Evolutionary conservation across 805 yeast species (phyloP), one percentile per base, ranked within the genome.

Genomic region (Yamadazyma tumulicola): DNA sequence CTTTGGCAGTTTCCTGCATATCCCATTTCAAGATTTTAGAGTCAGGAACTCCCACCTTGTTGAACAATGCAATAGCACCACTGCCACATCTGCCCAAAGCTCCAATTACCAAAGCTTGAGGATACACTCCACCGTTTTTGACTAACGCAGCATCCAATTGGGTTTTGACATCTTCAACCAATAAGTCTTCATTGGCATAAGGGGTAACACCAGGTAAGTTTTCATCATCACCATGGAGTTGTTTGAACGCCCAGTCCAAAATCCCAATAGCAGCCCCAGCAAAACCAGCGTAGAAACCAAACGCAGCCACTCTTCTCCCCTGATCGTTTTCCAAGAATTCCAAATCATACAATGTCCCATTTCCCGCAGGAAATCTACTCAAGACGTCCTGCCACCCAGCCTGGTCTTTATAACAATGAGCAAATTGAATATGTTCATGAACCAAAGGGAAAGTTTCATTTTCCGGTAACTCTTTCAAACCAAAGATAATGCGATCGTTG

Each of bases 211-310:
- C 86, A 25, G 85, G 85, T 48, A 93, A 70, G 45, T 86, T 79
- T 57, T 79, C 77, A 36, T 67, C 54, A 52, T 79, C 86, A 6
- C 73, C 40, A 58, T 85, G 81, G 24, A 79, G 63, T 61, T 85
- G 91, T 63, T 91, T 91, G 67, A 84, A 82, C 32, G 95, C 84
- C 96, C 97, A 93, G 62, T 88, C 95, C 59, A 77, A 77, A 33
- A 91, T 72, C 52, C 98, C 98, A 37, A 93, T 66, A 21, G 98
- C 99, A 22, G 99, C 98, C 54, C 99, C 99, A 5, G 97, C 98
- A 59, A 93, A 93, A n/a, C 99, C 99, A 29, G 99, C 98, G 61
- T 91, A 91, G 72, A 77, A 93, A n/a, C 99, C 99, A 58, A 93
- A 93, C 6, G 98, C 98, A 29, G 99, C 99, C 19, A 93, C 99